Conservation (phyloP, 208 protist species). For the Naegleria fowleri region DNA sequence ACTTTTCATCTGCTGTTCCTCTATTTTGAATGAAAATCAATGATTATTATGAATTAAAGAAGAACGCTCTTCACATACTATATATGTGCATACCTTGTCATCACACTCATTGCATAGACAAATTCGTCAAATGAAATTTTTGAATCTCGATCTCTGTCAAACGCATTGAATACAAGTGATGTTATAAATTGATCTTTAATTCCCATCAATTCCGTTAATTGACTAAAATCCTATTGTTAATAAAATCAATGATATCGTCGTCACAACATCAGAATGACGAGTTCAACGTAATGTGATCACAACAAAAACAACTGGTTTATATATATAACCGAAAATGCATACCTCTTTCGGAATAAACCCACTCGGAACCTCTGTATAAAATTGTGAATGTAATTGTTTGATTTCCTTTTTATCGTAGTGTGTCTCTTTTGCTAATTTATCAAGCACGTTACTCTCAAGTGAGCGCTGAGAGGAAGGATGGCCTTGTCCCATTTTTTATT, state of each 20-base stretch:
- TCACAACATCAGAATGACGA: too few relatives aligned
- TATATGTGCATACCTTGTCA: background rate
- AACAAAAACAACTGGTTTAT: too few relatives aligned
- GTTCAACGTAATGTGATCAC: background rate
- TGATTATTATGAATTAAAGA: too few relatives aligned
- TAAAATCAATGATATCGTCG: too few relatives aligned
- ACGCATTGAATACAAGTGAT: constrained; percentile 15
- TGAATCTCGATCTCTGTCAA: constrained; percentile 24
- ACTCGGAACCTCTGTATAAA: constrained; percentile 5
- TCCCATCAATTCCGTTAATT: constrained; percentile 27
- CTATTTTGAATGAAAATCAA: too few relatives aligned
- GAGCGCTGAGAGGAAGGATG: background rate
- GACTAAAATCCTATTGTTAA: constrained; percentile 21
- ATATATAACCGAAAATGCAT: background rate
- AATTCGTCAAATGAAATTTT: constrained; percentile 25
- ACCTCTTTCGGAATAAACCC: constrained; percentile 15
- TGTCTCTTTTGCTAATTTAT: background rate
- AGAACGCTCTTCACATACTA: too few relatives aligned
- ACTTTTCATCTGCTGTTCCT: constrained; percentile 25
- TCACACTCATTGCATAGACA: background rate
- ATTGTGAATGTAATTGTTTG: constrained; percentile 24
- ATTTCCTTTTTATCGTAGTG: constrained; percentile 25
- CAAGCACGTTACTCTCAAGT: background rate
- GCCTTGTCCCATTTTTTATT: constrained; percentile 18
- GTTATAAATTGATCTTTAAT: constrained; percentile 30